These are phyloP conservation scores for Cordyceps militaris DNA, from an alignment of 2,329 filamentous ascomycete genomes.

Conservation along the genomic window DNA sequence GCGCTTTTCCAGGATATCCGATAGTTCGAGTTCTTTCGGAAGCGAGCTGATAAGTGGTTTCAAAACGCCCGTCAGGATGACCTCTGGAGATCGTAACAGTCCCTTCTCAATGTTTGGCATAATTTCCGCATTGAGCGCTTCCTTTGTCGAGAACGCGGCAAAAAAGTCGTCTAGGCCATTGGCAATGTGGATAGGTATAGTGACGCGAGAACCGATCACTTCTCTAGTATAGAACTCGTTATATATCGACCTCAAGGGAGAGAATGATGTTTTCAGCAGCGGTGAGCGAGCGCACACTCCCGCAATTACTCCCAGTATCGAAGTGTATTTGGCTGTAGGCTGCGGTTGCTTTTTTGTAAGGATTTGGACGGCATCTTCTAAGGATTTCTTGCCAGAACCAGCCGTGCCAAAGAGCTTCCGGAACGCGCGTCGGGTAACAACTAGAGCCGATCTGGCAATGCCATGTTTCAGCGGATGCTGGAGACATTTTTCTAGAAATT, in stretches of 20 bases:
- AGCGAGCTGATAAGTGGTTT: conserved; percentile 66
- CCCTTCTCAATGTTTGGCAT: conserved; percentile 82
- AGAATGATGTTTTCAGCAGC: conserved; percentile 54
- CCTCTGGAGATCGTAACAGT: conserved; percentile 80
- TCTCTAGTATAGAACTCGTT: conserved; percentile 81
- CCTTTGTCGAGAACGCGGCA: conserved; percentile 59
- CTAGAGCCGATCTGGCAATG: conserved; percentile 65
- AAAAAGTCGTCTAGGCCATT: conserved; percentile 78
- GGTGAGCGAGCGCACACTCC: conserved; percentile 74
- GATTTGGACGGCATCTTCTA: conserved; percentile 55
- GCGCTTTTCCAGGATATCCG: conserved; percentile 61
- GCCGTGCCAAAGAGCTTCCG: conserved; percentile 61
- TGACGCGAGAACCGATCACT: conserved; percentile 69
- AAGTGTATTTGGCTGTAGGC: conserved; percentile 61
- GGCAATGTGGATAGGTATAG: conserved; percentile 65
- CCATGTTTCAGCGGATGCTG: conserved; percentile 55
- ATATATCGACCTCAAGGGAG: conserved; percentile 60
- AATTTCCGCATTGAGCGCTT: conserved; percentile 70
- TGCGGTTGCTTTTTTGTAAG: conserved; percentile 63
- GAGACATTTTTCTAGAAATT: conserved; percentile 71
- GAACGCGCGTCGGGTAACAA: conserved; percentile 72
- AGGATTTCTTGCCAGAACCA: conserved; percentile 48
- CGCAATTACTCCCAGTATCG: conserved; percentile 77
- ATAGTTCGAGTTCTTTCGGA: conserved; percentile 66
- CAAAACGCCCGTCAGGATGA: conserved; percentile 74